Conservation (phyloP, 495 filamentous ascomycete genomes). For the Penicillium paxilli region DNA sequence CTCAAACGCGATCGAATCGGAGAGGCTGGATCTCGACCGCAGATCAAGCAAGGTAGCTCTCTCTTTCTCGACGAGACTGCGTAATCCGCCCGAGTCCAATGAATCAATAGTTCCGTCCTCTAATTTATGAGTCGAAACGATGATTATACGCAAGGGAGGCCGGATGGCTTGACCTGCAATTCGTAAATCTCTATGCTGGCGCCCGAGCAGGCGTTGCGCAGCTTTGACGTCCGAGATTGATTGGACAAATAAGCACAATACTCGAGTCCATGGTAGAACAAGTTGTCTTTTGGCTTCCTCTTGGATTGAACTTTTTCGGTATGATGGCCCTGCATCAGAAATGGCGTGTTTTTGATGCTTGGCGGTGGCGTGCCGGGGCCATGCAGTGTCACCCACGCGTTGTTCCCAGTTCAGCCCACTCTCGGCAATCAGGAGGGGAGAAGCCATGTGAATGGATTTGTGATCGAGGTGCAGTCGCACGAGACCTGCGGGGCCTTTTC, state of each 20-base stretch:
- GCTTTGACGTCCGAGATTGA: background rate
- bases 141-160: background rate
- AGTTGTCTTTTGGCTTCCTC: constrained; percentile 9
- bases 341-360: constrained; percentile 4
- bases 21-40: background rate
- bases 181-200: background rate
- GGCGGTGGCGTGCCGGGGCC: background rate
- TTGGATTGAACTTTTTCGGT: background rate
- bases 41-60: constrained; percentile 2
- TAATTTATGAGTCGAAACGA: constrained; percentile 4
- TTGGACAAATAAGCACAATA: constrained; percentile 17
- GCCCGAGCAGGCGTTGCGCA: constrained; percentile 1
- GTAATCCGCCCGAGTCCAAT: background rate
- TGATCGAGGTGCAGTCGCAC: background rate
- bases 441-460: constrained; percentile 1
- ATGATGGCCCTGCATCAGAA: background rate
- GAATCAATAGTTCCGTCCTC: background rate
- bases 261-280: constrained; percentile 13
- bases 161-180: constrained; percentile 5
- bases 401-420: background rate
- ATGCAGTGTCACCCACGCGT: background rate
- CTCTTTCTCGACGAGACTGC: background rate
- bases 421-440: constrained; percentile 15
- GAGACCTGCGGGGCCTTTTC: constrained; percentile 5
- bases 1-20: constrained; percentile 1